Evolutionary conservation across 805 yeast genomes (phyloP).

Genomic region (Candida quercuum): DNA sequence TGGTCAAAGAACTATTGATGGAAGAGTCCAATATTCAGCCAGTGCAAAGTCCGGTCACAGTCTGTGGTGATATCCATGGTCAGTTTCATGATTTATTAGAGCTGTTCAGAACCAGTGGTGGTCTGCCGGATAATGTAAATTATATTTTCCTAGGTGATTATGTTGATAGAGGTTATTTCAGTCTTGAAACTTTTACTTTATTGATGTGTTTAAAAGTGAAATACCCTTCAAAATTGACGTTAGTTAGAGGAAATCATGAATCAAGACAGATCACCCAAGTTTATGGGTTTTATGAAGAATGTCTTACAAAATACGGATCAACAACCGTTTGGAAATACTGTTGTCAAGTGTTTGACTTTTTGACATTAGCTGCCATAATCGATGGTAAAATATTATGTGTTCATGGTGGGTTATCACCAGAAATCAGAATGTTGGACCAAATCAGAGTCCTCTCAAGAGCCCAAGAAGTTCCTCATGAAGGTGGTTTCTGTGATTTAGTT

Average conservation of each 20-base stretch:
- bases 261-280: conserved; percentile 98
- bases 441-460: conserved; percentile 91
- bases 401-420: conserved; percentile 97
- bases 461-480: conserved; percentile 98
- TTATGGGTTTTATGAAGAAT: conserved; percentile 96
- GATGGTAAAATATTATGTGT: conserved; percentile 94
- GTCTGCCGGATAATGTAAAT: conserved; percentile 77
- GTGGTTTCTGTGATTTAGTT: conserved; percentile 94
- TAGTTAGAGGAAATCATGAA: conserved; percentile 97
- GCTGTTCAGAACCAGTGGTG: conserved; percentile 86
- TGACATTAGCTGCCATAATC: conserved; percentile 91
- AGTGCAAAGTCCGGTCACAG: conserved; percentile 88
- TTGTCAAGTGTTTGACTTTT: conserved; percentile 92
- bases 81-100: conserved; percentile 94
- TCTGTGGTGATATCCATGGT: conserved; percentile 97
- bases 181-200: conserved; percentile 88
- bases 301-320: conserved; percentile 87
- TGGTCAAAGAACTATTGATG: conserved; percentile 91
- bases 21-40: conserved; percentile 95
- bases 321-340: conserved; percentile 96
- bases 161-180: conserved; percentile 96
- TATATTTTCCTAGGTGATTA: conserved; percentile 92
- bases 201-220: conserved; percentile 90
- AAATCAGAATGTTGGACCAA: conserved; percentile 95
- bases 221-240: conserved; percentile 77